phyloP scores from a whole-genome alignment of 139 green algal species.

The Asterochloris sp. region DNA sequence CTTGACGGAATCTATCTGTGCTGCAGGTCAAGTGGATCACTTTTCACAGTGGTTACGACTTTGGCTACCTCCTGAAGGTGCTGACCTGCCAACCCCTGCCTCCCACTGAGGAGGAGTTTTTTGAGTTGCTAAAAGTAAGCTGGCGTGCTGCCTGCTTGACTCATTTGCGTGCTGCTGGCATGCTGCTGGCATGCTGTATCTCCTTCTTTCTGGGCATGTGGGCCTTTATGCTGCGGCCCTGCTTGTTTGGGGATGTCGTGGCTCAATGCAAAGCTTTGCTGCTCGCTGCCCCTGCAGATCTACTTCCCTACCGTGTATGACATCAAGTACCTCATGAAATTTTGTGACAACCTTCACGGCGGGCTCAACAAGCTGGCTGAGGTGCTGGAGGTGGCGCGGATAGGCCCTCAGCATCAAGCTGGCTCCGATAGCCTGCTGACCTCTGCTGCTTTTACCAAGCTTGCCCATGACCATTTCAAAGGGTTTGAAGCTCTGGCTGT shows the following conservation, averaged over 20 bases:
- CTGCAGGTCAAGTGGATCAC: constrained; percentile 80
- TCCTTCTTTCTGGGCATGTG: neutral
- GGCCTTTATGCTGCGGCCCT: neutral
- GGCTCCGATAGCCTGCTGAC: constrained; percentile 94
- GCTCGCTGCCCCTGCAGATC: constrained; percentile 30
- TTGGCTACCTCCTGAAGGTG: constrained; percentile 98
- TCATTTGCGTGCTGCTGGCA: neutral
- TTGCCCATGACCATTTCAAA: constrained; percentile 80
- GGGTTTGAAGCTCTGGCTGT: constrained; percentile 59
- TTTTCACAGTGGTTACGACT: constrained; percentile 96
- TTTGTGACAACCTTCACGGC: constrained; percentile 93
- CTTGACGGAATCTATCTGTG: neutral
- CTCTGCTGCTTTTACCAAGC: constrained; percentile 88
- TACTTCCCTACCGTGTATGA: constrained; percentile 98
- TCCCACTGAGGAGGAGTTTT: constrained; percentile 87
- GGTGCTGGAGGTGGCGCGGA: constrained; percentile 89
- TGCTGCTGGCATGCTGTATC: neutral
- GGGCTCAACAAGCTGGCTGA: constrained; percentile 97
- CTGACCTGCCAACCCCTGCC: constrained; percentile 89
- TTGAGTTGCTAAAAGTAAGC: constrained; percentile 77
- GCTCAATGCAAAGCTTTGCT: neutral
- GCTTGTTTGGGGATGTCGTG: too few species aligned
- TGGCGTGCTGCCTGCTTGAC: neutral
- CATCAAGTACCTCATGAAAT: constrained; percentile 99
- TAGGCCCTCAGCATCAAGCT: constrained; percentile 92